phyloP scores from a whole-genome alignment of 2,329 filamentous ascomycete species.

The Sclerotinia spermophila region DNA sequence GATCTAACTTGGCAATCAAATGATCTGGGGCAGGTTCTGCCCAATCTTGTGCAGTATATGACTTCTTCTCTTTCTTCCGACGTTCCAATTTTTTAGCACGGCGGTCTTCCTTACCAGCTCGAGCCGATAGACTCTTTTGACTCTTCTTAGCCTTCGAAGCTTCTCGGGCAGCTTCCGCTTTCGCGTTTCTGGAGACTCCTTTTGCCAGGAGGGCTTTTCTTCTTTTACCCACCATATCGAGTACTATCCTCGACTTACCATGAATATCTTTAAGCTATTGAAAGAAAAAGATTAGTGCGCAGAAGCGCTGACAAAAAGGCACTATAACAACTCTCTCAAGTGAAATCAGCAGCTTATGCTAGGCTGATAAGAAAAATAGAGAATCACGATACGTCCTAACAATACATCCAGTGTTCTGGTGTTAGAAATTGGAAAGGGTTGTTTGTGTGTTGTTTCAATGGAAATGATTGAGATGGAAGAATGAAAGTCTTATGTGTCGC shows the following conservation, averaged over 20 bases:
- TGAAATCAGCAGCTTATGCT: constrained; percentile 9
- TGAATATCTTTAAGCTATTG: constrained; percentile 1
- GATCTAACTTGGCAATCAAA: constrained; percentile 35
- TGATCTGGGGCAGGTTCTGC: constrained; percentile 32
- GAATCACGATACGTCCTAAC: constrained; percentile 12
- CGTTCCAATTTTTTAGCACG: constrained; percentile 31
- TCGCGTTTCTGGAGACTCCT: neutral
- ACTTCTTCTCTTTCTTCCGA: constrained; percentile 32
- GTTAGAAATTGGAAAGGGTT: neutral
- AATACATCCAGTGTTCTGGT: neutral
- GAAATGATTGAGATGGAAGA: constrained; percentile 1
- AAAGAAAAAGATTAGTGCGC: constrained; percentile 25
- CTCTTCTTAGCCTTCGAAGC: neutral
- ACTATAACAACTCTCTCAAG: constrained; percentile 15
- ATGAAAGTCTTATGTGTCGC: constrained; percentile 2
- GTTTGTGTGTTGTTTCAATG: constrained; percentile 4
- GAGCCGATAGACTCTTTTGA: constrained; percentile 12
- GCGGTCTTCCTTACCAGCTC: constrained; percentile 28
- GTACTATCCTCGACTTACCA: constrained; percentile 14
- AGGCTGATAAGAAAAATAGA: constrained; percentile 11
- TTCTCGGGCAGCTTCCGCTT: neutral
- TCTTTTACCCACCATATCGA: constrained; percentile 15
- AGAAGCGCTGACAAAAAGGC: constrained; percentile 1
- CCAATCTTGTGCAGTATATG: constrained; percentile 32
- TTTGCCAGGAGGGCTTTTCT: constrained; percentile 7